Base-by-base conservation (phyloP, 1,284 basidiomycete genomes). In the Austroboletus rostrupii region DNA sequence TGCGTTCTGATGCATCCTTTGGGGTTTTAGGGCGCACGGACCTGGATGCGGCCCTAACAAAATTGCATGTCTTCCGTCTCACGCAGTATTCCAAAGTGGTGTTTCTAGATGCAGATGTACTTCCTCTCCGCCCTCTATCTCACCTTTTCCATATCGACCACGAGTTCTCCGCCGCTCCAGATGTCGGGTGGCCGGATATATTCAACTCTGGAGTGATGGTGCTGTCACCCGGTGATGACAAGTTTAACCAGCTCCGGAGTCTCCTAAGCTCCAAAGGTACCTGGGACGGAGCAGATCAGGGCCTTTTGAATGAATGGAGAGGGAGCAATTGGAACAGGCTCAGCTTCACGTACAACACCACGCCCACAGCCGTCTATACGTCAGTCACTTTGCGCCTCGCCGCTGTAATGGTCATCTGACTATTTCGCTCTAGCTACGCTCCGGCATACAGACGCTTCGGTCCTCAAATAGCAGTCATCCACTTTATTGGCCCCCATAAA, bases 251-350 rank as follows among this genome's bases (percentile, higher is more conserved):
- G 43, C 76, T 98, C 46, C 79, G 76, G 52, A 70, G 76, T 13
- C 76, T 95, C 47, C 78, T 90, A 47, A 80, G 82, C 53, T 72
- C 78, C 8, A 86, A 86, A 57, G 94, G 94, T 12, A 89, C 85
- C 45, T 98, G 96, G 89, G 96, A 99, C 61, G 96, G 96, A 7
- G 96, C 92, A 19, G 96, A 98, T 71, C 96, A 98, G 69, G 96
- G 96, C 17, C 71, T 98, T 50, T 76, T 98, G 55, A 99, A 99
- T 63, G 93, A 97, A 72, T 97, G 89, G 86, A 80, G 86, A 45
- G 93, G 90, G 28, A 74, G 72, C 11, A 73, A 90, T 57, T 98
- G 95, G 95, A 82, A 96, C 61, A 79, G 92, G 56, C 81, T 97
- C 57, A 92, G 92, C 66, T 96, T 96, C 71, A 92, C 85, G 58